phyloP scores from a whole-genome alignment of 768 basidiomycete genomes.

The Xerocomus brunneocitrinus region DNA sequence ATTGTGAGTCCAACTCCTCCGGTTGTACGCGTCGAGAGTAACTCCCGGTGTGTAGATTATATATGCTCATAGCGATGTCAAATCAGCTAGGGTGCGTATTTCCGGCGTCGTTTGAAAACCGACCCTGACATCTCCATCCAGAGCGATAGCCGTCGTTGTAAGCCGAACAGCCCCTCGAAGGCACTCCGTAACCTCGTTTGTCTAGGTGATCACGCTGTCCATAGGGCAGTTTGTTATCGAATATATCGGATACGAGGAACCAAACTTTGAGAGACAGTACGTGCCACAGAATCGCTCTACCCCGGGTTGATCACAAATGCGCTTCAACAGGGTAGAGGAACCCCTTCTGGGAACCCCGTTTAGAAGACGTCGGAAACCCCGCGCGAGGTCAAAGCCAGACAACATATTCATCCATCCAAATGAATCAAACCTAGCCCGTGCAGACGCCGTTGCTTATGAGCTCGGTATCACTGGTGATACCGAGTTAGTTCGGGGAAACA shows the following conservation, averaged over 20 bases:
- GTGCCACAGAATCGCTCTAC: not conserved
- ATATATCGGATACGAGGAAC: slow-evolving; percentile 23
- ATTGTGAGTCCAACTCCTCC: slow-evolving; percentile 42
- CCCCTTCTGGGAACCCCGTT: slow-evolving; percentile 19
- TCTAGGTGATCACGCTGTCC: slow-evolving; percentile 53
- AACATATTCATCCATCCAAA: slow-evolving; percentile 59
- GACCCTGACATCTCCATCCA: slow-evolving; percentile 10
- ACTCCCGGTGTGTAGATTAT: slow-evolving; percentile 39
- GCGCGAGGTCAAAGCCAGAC: slow-evolving; percentile 53
- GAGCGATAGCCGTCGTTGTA: slow-evolving; percentile 26
- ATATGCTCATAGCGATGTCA: slow-evolving; percentile 74
- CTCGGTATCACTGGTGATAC: slow-evolving; percentile 49
- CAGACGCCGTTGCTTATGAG: slow-evolving; percentile 55
- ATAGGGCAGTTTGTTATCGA: slow-evolving; percentile 55
- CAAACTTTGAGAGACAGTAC: slow-evolving; percentile 17
- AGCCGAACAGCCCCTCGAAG: not conserved
- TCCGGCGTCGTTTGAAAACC: not conserved
- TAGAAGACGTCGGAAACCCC: slow-evolving; percentile 26
- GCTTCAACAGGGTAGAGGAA: slow-evolving; percentile 16
- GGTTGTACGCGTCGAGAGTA: not conserved
- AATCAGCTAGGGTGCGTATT: slow-evolving; percentile 60
- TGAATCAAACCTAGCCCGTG: slow-evolving; percentile 61
- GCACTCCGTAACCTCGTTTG: not conserved
- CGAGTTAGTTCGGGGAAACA: slow-evolving; percentile 41
- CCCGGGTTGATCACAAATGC: not conserved